Evolutionary conservation across 2,329 filamentous ascomycete genomes (phyloP).

Genomic region (Pyricularia pennisetigena): DNA sequence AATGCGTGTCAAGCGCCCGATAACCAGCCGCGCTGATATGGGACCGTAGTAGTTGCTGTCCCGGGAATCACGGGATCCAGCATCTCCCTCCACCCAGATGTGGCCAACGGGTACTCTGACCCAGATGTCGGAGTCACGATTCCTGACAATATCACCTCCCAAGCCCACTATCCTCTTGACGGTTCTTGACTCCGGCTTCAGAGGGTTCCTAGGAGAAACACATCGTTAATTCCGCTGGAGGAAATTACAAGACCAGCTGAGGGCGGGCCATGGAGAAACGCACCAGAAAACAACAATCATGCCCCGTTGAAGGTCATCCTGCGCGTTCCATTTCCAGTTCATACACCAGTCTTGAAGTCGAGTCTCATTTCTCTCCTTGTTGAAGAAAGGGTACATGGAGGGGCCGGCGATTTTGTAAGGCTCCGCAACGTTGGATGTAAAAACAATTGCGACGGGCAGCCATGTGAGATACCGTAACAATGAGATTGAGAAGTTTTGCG

Average conservation of each 20-base stretch:
- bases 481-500: constrained; percentile 28
- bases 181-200: constrained; percentile 55
- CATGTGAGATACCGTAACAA: constrained; percentile 47
- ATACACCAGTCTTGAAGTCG: constrained; percentile 44
- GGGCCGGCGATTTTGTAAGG: constrained; percentile 46
- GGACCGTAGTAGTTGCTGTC: constrained; percentile 93
- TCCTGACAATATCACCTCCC: constrained; percentile 66
- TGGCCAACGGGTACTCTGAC: constrained; percentile 65
- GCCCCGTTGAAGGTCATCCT: constrained; percentile 51
- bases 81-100: constrained; percentile 93
- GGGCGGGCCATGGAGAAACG: constrained; percentile 11
- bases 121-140: constrained; percentile 43
- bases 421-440: constrained; percentile 52
- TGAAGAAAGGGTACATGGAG: constrained; percentile 73
- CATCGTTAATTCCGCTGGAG: neutral
- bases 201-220: constrained; percentile 50
- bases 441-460: constrained; percentile 51
- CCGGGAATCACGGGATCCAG: constrained; percentile 53
- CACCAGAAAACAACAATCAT: constrained; percentile 68
- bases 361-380: constrained; percentile 52
- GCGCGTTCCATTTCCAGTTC: constrained; percentile 48
- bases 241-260: neutral
- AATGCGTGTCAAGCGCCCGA: constrained; percentile 63
- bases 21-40: constrained; percentile 63
- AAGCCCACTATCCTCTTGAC: constrained; percentile 80